These are phyloP conservation scores for Arthrinium phaeospermum DNA, from an alignment of 2,329 filamentous ascomycete species.

Conservation along the genomic window DNA sequence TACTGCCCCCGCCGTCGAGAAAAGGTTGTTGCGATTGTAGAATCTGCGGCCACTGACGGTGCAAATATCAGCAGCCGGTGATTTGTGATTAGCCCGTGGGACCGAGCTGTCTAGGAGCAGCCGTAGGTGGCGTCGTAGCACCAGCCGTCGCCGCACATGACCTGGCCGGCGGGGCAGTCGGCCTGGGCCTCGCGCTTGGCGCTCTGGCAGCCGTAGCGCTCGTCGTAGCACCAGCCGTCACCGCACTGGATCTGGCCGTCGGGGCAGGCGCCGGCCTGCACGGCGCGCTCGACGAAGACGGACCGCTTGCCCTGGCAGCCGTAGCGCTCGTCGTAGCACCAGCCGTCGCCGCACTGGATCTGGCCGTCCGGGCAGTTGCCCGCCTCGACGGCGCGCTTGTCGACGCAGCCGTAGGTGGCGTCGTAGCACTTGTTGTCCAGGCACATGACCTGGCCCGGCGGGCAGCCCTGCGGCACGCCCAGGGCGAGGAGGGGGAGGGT, in stretches of 20 bases:
- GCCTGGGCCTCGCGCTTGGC: background rate
- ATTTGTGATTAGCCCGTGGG: background rate
- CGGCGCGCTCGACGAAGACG: background rate
- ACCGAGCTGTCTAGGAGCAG: background rate
- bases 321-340: background rate
- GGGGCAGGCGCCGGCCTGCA: background rate
- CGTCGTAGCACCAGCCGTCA: background rate
- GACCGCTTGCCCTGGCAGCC: background rate
- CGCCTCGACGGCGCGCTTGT: background rate
- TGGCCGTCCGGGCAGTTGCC: background rate
- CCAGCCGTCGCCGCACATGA: background rate
- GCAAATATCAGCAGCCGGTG: too few relatives aligned
- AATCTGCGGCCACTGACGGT: background rate
- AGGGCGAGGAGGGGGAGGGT: conserved; percentile 7
- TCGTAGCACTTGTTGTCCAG: background rate
- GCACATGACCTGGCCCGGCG: background rate
- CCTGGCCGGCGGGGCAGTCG: background rate
- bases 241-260: background rate
- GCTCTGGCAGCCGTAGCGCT: background rate
- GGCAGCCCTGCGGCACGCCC: background rate
- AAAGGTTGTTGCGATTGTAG: background rate
- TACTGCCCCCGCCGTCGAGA: background rate
- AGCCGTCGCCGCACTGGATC: background rate
- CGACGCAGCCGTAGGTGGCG: background rate
- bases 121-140: conserved; percentile 8